Base-by-base conservation (phyloP, 257 asterid species). In the Solanum microdontum region DNA sequence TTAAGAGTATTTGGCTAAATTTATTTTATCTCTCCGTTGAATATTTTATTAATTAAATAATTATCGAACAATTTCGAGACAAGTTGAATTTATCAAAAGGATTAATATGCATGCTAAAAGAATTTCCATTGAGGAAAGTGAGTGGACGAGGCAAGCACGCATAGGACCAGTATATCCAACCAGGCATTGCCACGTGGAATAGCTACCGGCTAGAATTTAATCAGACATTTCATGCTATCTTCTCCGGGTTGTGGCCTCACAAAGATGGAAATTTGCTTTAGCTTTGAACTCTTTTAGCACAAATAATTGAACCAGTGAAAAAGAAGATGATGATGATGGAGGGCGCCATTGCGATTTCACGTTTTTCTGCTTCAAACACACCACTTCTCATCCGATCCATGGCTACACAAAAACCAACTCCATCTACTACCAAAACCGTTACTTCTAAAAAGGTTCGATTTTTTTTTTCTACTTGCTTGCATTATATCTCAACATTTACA, bases 311-410 rank as follows among this genome's bases (percentile, higher is more conserved):
- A 28, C 17, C 45, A 30, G 66, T 7, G 23, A 39, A 13, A 17
- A 26, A 40, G 45, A 51, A 21, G 60, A 40, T 48, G 68, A 85
- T 19, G 48, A 74, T 48, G 86, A 88, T 74, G 89, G 77, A 88
- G 88, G 62, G 62, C 62, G 90, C 91, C 51, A 90, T 91, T 88
- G 91, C 92, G 8, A 36, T 30, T 66, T 15, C 64, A 37, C 85
- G 84, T 51, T 83, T 72, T 72, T 82, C 89, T 36, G 88, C 93
- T 62, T 88, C 95, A 24, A 88, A 70, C 51, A 87, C 94, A 2
- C 89, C 94, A 73, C 93, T 94, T 82, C 90, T 90, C 7, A 88
- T 94, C 87, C 93, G 89, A 87, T 94, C 98, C 85, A 94, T 94
- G 96, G 97, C 98, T 83, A 88, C 94, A 30, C 92, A 90, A 88